phyloP scores from a whole-genome alignment of 2,329 filamentous ascomycete species.

The Paecilomyces formosus region DNA sequence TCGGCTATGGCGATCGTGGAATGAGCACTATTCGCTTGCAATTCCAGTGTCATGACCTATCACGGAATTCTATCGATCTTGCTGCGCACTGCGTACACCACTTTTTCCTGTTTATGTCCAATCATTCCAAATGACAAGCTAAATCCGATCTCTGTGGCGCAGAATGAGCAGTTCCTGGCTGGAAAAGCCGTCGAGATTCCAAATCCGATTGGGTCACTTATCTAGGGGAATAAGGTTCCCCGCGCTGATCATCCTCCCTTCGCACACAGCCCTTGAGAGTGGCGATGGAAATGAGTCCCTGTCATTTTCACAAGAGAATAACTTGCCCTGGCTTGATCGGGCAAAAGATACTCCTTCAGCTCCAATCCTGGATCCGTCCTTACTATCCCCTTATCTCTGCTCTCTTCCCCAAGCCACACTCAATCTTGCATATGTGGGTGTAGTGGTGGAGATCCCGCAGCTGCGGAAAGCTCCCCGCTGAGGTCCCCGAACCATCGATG shows the following conservation, averaged over 20 bases:
- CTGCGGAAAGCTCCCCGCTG: not conserved
- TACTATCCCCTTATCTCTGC: not conserved
- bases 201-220: not conserved
- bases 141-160: conserved; percentile 4
- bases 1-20: not conserved
- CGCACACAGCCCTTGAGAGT: not conserved
- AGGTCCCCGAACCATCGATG: not conserved
- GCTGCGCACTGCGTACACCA: not conserved
- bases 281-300: not conserved
- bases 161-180: not conserved
- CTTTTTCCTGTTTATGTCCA: conserved; percentile 5
- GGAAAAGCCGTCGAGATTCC: not conserved
- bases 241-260: not conserved
- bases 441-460: not conserved
- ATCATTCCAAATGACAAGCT: conserved; percentile 8
- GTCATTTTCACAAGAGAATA: not conserved
- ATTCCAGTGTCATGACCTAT: not conserved
- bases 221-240: not conserved
- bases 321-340: not conserved
- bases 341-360: not conserved
- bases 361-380: too few relatives aligned
- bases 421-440: not conserved
- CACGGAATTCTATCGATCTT: not conserved
- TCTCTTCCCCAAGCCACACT: not conserved
- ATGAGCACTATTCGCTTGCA: not conserved